These are phyloP conservation scores for Pseudofabraea citricarpa DNA, from an alignment of 2,329 filamentous ascomycete species.

Conservation along the genomic window DNA sequence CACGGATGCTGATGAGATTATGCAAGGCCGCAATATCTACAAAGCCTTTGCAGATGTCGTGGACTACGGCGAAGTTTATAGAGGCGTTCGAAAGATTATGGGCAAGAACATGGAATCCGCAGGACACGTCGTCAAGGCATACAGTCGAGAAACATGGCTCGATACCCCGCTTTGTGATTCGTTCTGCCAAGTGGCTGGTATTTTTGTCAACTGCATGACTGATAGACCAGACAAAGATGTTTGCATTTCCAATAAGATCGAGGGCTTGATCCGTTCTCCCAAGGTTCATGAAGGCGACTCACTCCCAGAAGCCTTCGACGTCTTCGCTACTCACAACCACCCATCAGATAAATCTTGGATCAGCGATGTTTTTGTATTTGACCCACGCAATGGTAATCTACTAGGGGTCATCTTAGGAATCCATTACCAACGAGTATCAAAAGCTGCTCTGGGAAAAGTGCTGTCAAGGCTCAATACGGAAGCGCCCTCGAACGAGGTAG, in stretches of 20 bases:
- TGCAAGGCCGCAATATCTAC: slow-evolving; percentile 17
- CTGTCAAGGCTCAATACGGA: slow-evolving; percentile 20
- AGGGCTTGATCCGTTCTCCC: slow-evolving; percentile 30
- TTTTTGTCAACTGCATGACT: slow-evolving; percentile 33
- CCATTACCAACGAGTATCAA: slow-evolving; percentile 24
- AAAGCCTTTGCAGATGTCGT: slow-evolving; percentile 3
- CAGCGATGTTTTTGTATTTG: slow-evolving; percentile 32
- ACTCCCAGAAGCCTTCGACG: slow-evolving; percentile 22
- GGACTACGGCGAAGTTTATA: slow-evolving; percentile 7
- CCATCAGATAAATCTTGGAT: slow-evolving; percentile 22
- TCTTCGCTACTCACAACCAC: slow-evolving; percentile 22
- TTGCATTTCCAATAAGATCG: slow-evolving; percentile 28
- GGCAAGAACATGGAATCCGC: slow-evolving; percentile 19
- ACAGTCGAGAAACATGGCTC: slow-evolving; percentile 4
- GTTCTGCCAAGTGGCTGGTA: slow-evolving; percentile 32
- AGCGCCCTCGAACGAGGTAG: no score
- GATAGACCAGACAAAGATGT: slow-evolving; percentile 23
- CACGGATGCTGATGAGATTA: slow-evolving; percentile 17
- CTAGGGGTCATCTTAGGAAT: slow-evolving; percentile 31
- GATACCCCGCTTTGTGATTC: slow-evolving; percentile 22
- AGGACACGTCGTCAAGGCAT: slow-evolving; percentile 15
- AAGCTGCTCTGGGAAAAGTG: slow-evolving; percentile 25
- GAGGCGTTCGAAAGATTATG: slow-evolving; percentile 12
- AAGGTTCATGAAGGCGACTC: slow-evolving; percentile 3
- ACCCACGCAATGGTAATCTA: slow-evolving; percentile 23